Evolutionary conservation across 2,329 filamentous ascomycete species (phyloP), one percentile per base, ranked within the genome.

Genomic region (Escovopsis sp.): DNA sequence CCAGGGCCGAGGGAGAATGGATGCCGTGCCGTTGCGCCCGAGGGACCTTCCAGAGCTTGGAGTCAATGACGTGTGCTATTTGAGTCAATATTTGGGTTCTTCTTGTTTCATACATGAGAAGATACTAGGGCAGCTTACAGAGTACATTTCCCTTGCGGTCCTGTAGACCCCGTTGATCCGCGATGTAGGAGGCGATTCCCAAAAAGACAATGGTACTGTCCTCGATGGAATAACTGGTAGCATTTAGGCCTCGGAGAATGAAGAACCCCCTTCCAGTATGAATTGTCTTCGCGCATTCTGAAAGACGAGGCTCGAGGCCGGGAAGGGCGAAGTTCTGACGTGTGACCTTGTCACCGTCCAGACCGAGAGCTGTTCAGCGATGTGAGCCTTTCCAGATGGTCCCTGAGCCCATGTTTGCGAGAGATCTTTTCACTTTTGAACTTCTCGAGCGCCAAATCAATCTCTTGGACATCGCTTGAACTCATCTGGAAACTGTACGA

Each of bases 141-240:
- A 72, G 48, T 51, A 72, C 63, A 33, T 65, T 64, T 10, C 68
- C 68, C 36, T 63, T 64, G n/a, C 59, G 59, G 43, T 66, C 65
- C 44, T 75, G 72, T 3, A 67, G 48, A 3, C 72, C 72, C 34
- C 73, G 65, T 38, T 68, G 62, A 33, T 70, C 63, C 2, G 69
- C 75, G 40, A 81, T 65, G 49, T 79, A 68, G 43, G 65, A 68
- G 1, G 74, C 65, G 10, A 80, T 56, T 1, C 72, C 76, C 4
- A 77, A 62, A 49, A 73, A 78, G 36, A 77, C 60, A 5, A 68
- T 62, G 12, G 72, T 56, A 42, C 71, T 72, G 41, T 80, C 73
- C 47, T 75, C 68, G 23, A 64, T 58, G 3, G 66, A 64, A 53
- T 73, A 71, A 2, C 54, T 58, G 3, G 57, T 51, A 1, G 68